A percentile compares a stretch with the other conserved stretches of the same genome.
phyloP scores from a whole-genome alignment of 352 stramenopile species.

The Achlya hypogyna region DNA sequence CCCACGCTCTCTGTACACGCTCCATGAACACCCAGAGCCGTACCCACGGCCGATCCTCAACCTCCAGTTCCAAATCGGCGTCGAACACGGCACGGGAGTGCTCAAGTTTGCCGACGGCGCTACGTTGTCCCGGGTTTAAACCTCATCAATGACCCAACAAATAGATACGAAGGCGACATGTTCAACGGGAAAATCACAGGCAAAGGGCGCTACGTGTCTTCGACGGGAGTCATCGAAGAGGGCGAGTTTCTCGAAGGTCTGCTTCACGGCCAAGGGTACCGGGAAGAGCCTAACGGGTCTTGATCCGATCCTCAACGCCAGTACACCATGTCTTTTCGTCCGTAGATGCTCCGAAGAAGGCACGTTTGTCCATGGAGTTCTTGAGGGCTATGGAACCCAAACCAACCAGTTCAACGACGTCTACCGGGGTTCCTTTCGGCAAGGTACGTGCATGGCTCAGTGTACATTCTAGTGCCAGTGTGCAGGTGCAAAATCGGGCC shows the following conservation, averaged over 20 bases:
- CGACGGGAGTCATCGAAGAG: conserved; percentile 53
- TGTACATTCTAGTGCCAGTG: too few relatives aligned
- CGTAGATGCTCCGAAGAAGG: conserved; percentile 26
- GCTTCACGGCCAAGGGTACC: conserved; percentile 35
- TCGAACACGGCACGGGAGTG: conserved; percentile 40
- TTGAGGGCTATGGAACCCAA: conserved; percentile 35
- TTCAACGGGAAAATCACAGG: conserved; percentile 45
- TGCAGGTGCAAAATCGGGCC: conserved; percentile 27
- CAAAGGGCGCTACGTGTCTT: conserved; percentile 44
- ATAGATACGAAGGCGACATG: conserved; percentile 55
- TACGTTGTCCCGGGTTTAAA: not conserved
- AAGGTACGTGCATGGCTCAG: conserved; percentile 28
- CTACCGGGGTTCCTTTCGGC: conserved; percentile 56
- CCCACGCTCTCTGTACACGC: conserved; percentile 33
- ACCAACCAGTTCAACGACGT: conserved; percentile 36
- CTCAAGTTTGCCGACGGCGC: conserved; percentile 53
- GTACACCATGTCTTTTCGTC: too few relatives aligned
- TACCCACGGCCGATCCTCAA: conserved; percentile 43
- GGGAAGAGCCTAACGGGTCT: conserved; percentile 38
- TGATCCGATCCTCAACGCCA: too few relatives aligned
- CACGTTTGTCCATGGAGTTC: conserved; percentile 34
- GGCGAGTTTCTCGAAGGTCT: conserved; percentile 46
- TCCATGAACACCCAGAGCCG: conserved; percentile 24
- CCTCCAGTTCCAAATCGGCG: conserved; percentile 39
- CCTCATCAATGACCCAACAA: not conserved